A percentile compares a stretch with the other conserved stretches of the same genome.
phyloP scores from a whole-genome alignment of 2,329 filamentous ascomycete species.

The Microdochium bolleyi region DNA sequence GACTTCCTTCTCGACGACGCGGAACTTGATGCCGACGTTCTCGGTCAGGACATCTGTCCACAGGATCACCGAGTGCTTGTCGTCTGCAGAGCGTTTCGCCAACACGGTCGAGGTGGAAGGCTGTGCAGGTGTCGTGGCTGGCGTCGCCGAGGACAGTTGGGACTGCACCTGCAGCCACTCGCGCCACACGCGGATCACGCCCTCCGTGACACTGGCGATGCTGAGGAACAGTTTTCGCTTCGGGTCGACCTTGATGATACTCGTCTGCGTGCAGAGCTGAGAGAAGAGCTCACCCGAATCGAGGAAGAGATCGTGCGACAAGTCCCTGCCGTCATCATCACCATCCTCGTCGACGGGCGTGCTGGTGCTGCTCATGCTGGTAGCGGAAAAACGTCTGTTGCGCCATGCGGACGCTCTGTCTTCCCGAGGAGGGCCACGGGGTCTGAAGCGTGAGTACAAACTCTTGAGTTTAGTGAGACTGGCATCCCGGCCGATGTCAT shows the following conservation, averaged over 20 bases:
- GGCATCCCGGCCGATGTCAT: slow-evolving; percentile 26
- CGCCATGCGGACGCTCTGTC: background rate
- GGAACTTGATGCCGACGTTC: slow-evolving; percentile 62
- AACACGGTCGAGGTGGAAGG: too few species aligned
- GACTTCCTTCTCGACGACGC: slow-evolving; percentile 44
- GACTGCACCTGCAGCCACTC: slow-evolving; percentile 53
- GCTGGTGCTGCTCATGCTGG: slow-evolving; percentile 4
- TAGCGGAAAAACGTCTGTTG: background rate
- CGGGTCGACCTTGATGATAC: slow-evolving; percentile 59
- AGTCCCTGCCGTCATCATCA: slow-evolving; percentile 1
- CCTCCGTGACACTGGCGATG: slow-evolving; percentile 58
- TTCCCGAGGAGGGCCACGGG: slow-evolving; percentile 45
- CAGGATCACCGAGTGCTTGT: slow-evolving; percentile 35
- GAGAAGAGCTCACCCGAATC: slow-evolving; percentile 67
- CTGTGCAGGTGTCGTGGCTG: slow-evolving; percentile 10
- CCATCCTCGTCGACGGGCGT: slow-evolving; percentile 4
- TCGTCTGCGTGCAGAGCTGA: slow-evolving; percentile 62
- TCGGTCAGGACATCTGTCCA: slow-evolving; percentile 56
- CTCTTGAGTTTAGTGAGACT: slow-evolving; percentile 33
- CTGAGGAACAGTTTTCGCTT: slow-evolving; percentile 54
- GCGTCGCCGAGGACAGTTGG: slow-evolving; percentile 12
- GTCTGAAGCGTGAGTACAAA: slow-evolving; percentile 66
- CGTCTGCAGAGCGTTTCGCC: slow-evolving; percentile 12
- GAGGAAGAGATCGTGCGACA: slow-evolving; percentile 42
- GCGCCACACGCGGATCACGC: slow-evolving; percentile 63